Conservation (phyloP, 176 grass and related monocot species). For the Avena insularis region DNA sequence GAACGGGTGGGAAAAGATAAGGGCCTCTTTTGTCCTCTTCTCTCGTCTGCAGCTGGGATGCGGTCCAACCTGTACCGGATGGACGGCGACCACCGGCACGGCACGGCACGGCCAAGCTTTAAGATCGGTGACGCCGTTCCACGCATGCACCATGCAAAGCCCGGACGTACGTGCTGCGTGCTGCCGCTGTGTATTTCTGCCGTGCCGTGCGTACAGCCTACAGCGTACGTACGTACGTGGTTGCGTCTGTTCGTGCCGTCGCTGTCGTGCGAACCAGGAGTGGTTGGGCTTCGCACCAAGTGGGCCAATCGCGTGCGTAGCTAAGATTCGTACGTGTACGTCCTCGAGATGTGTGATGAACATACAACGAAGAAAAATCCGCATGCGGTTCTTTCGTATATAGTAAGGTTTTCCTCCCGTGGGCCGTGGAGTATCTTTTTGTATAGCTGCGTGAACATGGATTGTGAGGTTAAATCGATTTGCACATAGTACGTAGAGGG, state of each 20-base stretch:
- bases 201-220: background rate
- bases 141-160: background rate
- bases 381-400: background rate
- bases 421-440: too few species aligned
- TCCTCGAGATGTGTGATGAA: background rate
- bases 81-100: background rate
- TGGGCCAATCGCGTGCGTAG: background rate
- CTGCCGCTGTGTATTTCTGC: background rate
- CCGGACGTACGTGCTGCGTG: background rate
- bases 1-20: background rate
- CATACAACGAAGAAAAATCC: background rate
- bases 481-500: too few species aligned
- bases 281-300: background rate
- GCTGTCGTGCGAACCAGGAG: background rate
- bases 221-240: background rate
- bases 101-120: background rate
- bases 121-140: background rate
- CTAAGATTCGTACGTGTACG: background rate
- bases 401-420: background rate
- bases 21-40: background rate
- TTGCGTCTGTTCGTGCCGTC: background rate
- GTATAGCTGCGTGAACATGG: background rate
- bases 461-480: too few species aligned
- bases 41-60: background rate
- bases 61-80: background rate